Evolutionary conservation across 805 yeast genomes (phyloP), one percentile per base, ranked within the genome.

Genomic region (Candida patagonica): DNA sequence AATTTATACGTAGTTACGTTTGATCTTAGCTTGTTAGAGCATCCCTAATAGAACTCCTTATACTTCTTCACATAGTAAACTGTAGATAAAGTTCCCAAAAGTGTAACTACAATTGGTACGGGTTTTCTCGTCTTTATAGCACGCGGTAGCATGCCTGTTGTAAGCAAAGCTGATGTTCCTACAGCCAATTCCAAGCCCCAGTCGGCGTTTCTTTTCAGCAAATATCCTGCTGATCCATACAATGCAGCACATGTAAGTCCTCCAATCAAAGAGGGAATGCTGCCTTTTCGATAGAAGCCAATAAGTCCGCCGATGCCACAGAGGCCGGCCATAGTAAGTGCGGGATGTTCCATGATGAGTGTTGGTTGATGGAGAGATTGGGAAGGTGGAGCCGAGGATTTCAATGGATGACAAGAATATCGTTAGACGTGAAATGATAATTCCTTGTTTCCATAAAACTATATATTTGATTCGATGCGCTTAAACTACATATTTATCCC

Each of bases 101-200:
- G 64, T 10, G 79, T 63, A 47, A 88, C 67, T 13, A 67, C 56
- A 37, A 83, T 54, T 2, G 96, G 96, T 42, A 88, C 73, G 0
- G 94, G 89, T 55, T 82, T 82, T 46, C 66, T 67, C 6, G 76
- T 67, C 26, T 76, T 74, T 40, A 74, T 45, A 6, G 85, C 76
- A 54, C 96, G 73, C 25, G 76, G 73, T n/a, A 80, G 49, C 22
- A 94, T 87, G 6, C 89, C 88, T 30, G 71, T 70, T 8, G 80
- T 59, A 50, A 88, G 69, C 13, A 82, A 53, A 1, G 76, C 50
- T 4, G 94, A 79, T 1, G 88, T 73, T 9, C 77, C 80, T 41
- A 87, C 62, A 0, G 95, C 95, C 13, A 81, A 57, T 56, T 83
- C 88, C 48, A 88, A 68, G 32, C 96, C 96, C 61, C 74, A 74